These are phyloP conservation scores for Nephelium lappaceum DNA, from an alignment of 345 rosid genomes.

Conservation along the genomic window DNA sequence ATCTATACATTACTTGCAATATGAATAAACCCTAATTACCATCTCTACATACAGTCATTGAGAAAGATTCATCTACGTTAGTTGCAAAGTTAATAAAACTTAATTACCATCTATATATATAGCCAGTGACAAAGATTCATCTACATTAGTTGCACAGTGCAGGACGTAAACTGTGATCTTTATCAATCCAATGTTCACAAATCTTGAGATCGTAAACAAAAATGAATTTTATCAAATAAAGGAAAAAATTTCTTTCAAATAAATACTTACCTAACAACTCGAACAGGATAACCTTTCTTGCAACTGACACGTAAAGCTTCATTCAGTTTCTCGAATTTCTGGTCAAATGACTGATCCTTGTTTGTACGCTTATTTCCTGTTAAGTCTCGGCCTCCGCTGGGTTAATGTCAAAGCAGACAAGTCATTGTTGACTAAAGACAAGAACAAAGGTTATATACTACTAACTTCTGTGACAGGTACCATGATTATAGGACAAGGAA, in stretches of 20 bases:
- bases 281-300: conserved; percentile 63
- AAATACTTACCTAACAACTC: conserved; percentile 56
- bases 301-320: conserved; percentile 67
- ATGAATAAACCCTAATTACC: not conserved
- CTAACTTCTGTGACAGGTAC: not conserved
- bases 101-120: not conserved
- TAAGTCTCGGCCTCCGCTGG: conserved; percentile 71
- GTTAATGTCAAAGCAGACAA: conserved; percentile 10
- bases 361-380: conserved; percentile 67
- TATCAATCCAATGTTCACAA: not conserved
- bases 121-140: not conserved
- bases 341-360: conserved; percentile 62
- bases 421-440: not conserved
- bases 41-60: not conserved
- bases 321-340: conserved; percentile 48
- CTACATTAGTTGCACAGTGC: not conserved
- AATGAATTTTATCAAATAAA: not conserved
- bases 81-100: not conserved
- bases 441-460: not conserved
- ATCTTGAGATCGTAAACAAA: not conserved
- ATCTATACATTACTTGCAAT: not conserved
- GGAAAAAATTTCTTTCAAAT: not conserved
- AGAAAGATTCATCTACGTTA: not conserved
- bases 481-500: not conserved
- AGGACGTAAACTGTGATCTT: not conserved